phyloP scores from a whole-genome alignment of 257 asterid genomes.

The Primulina tabacum region DNA sequence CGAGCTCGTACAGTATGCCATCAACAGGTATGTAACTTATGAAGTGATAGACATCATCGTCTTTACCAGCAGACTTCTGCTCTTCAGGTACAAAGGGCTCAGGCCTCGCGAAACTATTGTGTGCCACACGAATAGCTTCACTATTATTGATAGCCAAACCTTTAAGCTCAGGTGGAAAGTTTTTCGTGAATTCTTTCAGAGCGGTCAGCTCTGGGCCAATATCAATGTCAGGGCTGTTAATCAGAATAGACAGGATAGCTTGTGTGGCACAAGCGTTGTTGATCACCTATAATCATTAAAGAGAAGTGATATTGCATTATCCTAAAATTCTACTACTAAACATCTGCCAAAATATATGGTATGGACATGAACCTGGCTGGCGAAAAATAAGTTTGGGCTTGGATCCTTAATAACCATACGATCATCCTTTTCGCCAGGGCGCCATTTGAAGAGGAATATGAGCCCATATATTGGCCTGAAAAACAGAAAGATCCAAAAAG shows the following conservation, averaged over 20 bases:
- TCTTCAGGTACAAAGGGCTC: slow-evolving; percentile 95
- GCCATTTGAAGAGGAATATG: slow-evolving; percentile 98
- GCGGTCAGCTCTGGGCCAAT: slow-evolving; percentile 84
- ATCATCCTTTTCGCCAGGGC: slow-evolving; percentile 92
- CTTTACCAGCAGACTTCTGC: slow-evolving; percentile 78
- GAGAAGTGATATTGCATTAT: slow-evolving; percentile 10
- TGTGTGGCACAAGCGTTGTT: slow-evolving; percentile 99
- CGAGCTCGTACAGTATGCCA: slow-evolving; percentile 91
- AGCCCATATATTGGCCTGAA: slow-evolving; percentile 89
- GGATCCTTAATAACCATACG: slow-evolving; percentile 88
- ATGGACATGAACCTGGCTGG: slow-evolving; percentile 72
- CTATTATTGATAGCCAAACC: slow-evolving; percentile 94
- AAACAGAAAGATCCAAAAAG: slow-evolving; percentile 13
- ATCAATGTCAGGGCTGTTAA: slow-evolving; percentile 85
- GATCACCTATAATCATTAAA: slow-evolving; percentile 56
- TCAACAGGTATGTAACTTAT: slow-evolving; percentile 93
- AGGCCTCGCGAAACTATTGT: slow-evolving; percentile 93
- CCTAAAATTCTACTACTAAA: slow-evolving; percentile 1
- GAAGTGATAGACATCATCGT: slow-evolving; percentile 94
- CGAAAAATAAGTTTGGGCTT: slow-evolving; percentile 84
- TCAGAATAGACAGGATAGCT: slow-evolving; percentile 84
- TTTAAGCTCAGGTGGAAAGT: slow-evolving; percentile 89
- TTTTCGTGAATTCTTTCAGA: slow-evolving; percentile 78
- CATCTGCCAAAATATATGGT: slow-evolving; percentile 12
- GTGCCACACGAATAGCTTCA: slow-evolving; percentile 93